Percentiles rank a stretch among this genome's conserved stretches.
These are phyloP conservation scores for Besnoitia besnoiti DNA, from an alignment of 169 alveolate species.

Conservation along the genomic window DNA sequence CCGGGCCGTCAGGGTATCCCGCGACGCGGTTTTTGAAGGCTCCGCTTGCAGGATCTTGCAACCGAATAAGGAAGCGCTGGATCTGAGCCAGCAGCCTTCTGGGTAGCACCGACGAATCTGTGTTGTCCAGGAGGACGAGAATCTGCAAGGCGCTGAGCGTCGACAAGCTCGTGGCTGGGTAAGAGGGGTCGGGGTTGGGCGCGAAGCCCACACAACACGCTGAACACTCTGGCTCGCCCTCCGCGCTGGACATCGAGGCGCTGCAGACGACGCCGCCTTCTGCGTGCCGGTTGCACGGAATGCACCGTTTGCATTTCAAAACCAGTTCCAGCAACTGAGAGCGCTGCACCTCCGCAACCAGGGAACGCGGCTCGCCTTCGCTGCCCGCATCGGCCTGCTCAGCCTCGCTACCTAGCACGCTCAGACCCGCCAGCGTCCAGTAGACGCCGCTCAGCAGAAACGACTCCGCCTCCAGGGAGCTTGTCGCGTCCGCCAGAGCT, in stretches of 20 bases:
- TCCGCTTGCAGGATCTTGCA: background rate
- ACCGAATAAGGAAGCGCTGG: background rate
- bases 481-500: background rate
- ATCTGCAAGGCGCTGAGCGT: slow-evolving; percentile 17
- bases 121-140: background rate
- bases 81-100: background rate
- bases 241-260: background rate
- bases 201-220: slow-evolving; percentile 28
- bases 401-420: background rate
- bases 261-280: background rate
- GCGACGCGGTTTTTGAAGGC: background rate
- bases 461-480: background rate
- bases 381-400: background rate
- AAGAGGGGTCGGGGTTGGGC: background rate
- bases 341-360: background rate
- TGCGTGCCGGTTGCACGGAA: background rate
- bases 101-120: background rate
- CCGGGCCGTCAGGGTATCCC: background rate
- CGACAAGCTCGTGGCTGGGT: slow-evolving; percentile 1
- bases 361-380: background rate
- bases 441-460: slow-evolving; percentile 28
- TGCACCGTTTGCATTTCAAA: background rate
- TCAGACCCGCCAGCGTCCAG: slow-evolving; percentile 6
- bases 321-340: background rate
- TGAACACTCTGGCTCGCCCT: background rate